Base-by-base conservation (phyloP, 176 grass and related monocot genomes). In the Juncus inflexus region DNA sequence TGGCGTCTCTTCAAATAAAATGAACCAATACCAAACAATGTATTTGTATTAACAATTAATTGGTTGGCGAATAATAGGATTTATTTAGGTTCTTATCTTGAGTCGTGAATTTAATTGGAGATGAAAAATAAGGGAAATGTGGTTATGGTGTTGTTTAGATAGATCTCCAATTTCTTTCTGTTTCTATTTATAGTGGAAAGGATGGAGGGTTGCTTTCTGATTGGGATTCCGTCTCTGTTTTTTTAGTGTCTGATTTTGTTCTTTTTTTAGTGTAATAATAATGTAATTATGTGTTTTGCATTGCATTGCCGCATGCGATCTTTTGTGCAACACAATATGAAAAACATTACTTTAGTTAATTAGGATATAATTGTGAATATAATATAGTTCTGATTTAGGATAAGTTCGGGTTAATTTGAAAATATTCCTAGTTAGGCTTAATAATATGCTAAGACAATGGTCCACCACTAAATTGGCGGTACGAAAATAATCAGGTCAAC, bases 201-300 rank as follows among this genome's bases (percentile, higher is more conserved):
- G 43, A 47, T 6, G 43, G 43, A 50, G 37, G 52, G 66, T 56
- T 50, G 37, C 49, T 40, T 61, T 70, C 56, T 70, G 52, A 51
- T 70, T 28, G 19, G 1, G 19, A 28, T 58, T 70, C 52, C 53
- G 2, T 70, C 67, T 58, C n/a, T 47, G 43, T 47, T 47, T 55
- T 19, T 56, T 70, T 38, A 55, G 52, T 70, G 38, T 57, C 53
- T 37, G 67, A 70, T 58, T 70, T 58, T 47, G 43, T 42, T 71
- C 39, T 56, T 19, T 4, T 28, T 28, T 28, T 28, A 28, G 19
- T 28, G 19, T 28, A 28, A 0, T 28, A 28, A 28, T 28, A 28
- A 7, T 13, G 11, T 11, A 65, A 7, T 56, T 58, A 71, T 71
- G 68, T 28, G 19, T 28, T 28, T 28, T 28, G 19, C 19, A 28